These are phyloP conservation scores for Psilocybe cyanescens DNA, from an alignment of 768 basidiomycete species.

Conservation along the genomic window DNA sequence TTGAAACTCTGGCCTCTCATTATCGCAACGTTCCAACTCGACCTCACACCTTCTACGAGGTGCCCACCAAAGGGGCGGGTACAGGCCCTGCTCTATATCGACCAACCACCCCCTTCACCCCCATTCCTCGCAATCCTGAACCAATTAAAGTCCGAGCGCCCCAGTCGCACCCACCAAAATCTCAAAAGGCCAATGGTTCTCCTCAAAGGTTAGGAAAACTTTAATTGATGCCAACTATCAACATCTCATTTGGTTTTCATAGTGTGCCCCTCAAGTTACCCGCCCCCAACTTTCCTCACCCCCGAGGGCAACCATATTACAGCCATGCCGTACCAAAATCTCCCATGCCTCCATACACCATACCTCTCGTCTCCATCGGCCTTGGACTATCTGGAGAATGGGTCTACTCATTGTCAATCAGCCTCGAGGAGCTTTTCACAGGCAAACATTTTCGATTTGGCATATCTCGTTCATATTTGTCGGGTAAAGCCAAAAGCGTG, in stretches of 20 bases:
- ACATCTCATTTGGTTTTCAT: not conserved
- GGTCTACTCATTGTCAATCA: conserved; percentile 65
- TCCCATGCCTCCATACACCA: conserved; percentile 31
- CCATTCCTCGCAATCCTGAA: conserved; percentile 13
- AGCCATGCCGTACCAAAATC: conserved; percentile 7
- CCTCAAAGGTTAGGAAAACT: conserved; percentile 3
- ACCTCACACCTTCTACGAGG: conserved; percentile 25
- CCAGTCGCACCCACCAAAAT: conserved; percentile 2
- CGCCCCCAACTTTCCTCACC: conserved; percentile 10
- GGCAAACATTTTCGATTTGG: conserved; percentile 62
- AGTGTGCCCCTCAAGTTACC: conserved; percentile 4
- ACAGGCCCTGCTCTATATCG: conserved; percentile 21
- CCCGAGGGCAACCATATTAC: conserved; percentile 4
- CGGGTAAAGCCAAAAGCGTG: conserved; percentile 52
- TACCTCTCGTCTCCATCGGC: conserved; percentile 45
- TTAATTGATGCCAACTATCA: not conserved
- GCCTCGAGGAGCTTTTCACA: conserved; percentile 63
- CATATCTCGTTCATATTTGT: conserved; percentile 58
- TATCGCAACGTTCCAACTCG: conserved; percentile 17
- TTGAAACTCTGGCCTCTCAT: conserved; percentile 22
- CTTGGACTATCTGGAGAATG: conserved; percentile 58
- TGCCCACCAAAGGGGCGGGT: conserved; percentile 17
- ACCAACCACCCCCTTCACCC: conserved; percentile 15
- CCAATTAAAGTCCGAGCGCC: conserved; percentile 8
- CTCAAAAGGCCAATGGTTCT: conserved; percentile 1